These are phyloP conservation scores for Termitomyces sp. DNA, from an alignment of 768 basidiomycete species.

Conservation along the genomic window DNA sequence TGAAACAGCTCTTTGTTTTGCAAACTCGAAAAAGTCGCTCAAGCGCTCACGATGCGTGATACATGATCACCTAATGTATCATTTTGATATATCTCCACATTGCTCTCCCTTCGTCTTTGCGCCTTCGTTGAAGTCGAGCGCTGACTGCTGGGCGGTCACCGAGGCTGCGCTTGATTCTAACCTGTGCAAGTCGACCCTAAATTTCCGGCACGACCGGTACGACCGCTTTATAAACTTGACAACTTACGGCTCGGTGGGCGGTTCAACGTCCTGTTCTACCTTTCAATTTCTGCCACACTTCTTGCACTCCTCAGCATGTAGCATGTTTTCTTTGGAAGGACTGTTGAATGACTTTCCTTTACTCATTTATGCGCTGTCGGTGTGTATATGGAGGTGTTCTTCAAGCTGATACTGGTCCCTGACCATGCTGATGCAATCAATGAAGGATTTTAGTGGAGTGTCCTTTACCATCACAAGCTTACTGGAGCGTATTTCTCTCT, in stretches of 20 bases:
- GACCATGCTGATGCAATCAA: neutral
- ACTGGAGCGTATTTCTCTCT: too few relatives aligned
- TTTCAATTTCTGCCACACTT: neutral
- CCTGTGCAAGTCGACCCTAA: neutral
- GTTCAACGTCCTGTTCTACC: neutral
- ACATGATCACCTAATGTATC: too few relatives aligned
- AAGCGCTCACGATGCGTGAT: too few relatives aligned
- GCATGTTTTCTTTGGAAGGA: neutral
- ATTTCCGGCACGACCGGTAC: too few relatives aligned
- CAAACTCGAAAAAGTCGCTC: too few relatives aligned
- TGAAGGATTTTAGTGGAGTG: neutral
- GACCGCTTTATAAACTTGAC: constrained; percentile 32
- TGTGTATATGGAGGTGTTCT: constrained; percentile 12
- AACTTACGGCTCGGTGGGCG: constrained; percentile 20
- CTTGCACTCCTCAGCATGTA: neutral
- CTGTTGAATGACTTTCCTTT: neutral
- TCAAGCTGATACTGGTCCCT: neutral
- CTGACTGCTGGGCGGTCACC: neutral
- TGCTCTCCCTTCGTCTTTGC: neutral
- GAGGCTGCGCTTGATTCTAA: neutral
- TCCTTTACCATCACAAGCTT: neutral
- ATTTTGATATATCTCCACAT: too few relatives aligned
- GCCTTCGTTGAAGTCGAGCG: neutral
- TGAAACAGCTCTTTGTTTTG: too few relatives aligned
- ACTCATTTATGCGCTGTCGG: neutral